Conservation (phyloP, 306 rosid species). For the Morella rubra region DNA sequence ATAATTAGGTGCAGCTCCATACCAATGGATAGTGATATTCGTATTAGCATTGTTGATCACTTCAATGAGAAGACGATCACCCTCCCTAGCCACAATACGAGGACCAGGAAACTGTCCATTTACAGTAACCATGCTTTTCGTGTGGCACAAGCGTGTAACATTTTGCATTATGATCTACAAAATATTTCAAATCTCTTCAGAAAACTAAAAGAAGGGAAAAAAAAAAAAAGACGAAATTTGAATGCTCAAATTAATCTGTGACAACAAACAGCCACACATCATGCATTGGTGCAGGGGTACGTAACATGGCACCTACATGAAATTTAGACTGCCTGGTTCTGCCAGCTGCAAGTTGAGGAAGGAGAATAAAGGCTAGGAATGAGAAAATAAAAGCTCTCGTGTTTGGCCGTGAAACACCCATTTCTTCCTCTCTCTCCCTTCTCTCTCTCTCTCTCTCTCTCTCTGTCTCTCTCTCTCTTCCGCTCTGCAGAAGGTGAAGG, state of each 20-base stretch:
- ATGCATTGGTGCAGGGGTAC: neutral
- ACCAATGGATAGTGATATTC: conserved; percentile 16
- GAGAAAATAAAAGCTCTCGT: neutral
- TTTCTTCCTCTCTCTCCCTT: neutral
- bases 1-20: neutral
- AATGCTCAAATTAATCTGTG: no score
- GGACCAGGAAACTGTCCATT: conserved; percentile 16
- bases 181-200: neutral
- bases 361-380: neutral
- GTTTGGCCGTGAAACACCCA: neutral
- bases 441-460: no score
- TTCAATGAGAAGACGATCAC: conserved; percentile 11
- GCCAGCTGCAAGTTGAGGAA: conserved; percentile 5
- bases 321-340: conserved; percentile 13
- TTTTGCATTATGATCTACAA: neutral
- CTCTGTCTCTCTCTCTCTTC: neutral
- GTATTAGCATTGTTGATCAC: conserved; percentile 3
- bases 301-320: neutral
- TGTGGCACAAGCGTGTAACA: conserved; percentile 19
- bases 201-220: no score
- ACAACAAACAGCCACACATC: neutral
- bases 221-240: no score
- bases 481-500: neutral
- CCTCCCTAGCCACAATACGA: conserved; percentile 17
- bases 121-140: conserved; percentile 13